Evolutionary conservation across 331 rosid genomes (phyloP), one percentile per base, ranked within the genome.

Genomic region (Malus hybrid): DNA sequence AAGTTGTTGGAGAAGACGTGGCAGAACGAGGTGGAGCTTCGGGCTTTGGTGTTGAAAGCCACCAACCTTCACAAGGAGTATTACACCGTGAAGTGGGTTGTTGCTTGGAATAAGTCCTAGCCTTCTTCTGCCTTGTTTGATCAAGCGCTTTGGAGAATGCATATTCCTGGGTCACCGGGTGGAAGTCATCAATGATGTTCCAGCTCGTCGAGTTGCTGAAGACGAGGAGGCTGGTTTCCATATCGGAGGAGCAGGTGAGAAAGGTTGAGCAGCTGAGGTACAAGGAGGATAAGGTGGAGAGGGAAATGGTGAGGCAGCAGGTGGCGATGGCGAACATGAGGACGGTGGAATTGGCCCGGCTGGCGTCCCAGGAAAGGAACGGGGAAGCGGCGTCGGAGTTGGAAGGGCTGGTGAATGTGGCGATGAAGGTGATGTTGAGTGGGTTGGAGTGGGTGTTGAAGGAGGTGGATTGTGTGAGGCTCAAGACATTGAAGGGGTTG

Each of bases 221-320:
- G 31, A 73, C 39, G 60, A 68, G 36, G 34, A 60, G 34, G 10
- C 20, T 84, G 65, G 29, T 1, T 24, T 34, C 22, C 75, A 2
- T 84, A 78, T 54, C 87, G 14, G 87, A 83, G 57, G 84, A 83
- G 7, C 86, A 88, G 80, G 10, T 24, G 73, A 80, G 65, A 83
- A 80, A 71, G 81, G 56, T 76, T 1, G 84, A 79, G 65, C 76
- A 71, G 78, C 79, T 89, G 44, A 84, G 84, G 57, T 55, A 70
- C 77, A 87, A 91, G 81, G 90, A 91, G 85, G 93, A 86, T 70
- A 85, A 80, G 75, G 87, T 89, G 34, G 93, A 89, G 77, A 80
- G 85, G 39, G 92, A 86, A 73, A 84, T 89, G 92, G 96, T 87
- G 89, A 82, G 96, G 77, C 90, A 80, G 18, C 93, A 88, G 39